Evolutionary conservation across 202 grass and related monocot genomes (phyloP).

Genomic region (Dendrocalamus latiflorus): DNA sequence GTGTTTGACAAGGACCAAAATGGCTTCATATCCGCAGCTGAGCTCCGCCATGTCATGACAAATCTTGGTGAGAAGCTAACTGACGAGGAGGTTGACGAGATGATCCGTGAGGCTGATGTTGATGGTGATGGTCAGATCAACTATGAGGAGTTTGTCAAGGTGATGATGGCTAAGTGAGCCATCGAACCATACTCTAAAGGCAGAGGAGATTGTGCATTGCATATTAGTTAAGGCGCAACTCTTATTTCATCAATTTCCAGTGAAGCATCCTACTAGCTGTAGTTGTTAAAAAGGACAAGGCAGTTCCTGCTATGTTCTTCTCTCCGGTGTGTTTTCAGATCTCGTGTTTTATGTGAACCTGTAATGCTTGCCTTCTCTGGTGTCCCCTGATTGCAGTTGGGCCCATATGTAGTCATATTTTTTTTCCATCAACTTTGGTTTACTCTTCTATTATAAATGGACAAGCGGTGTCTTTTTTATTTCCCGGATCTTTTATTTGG

Average conservation of each 20-base stretch:
- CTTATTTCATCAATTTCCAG: constrained; percentile 31
- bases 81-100: no score
- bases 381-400: constrained; percentile 37
- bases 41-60: no score
- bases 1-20: constrained; percentile 97
- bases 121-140: no score
- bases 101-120: no score
- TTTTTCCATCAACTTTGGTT: constrained; percentile 21
- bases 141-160: no score
- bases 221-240: constrained; percentile 37
- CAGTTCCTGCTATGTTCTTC: constrained; percentile 25
- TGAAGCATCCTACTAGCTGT: constrained; percentile 46
- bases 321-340: constrained; percentile 34
- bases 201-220: constrained; percentile 35
- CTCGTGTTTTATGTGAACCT: constrained; percentile 33
- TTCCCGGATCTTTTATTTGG: neutral
- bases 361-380: constrained; percentile 21
- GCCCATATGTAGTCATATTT: constrained; percentile 41
- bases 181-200: neutral
- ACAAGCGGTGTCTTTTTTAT: neutral
- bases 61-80: no score
- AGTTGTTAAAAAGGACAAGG: constrained; percentile 26
- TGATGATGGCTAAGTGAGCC: constrained; percentile 93
- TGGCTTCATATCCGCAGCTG: no score
- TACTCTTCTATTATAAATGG: constrained; percentile 21